phyloP scores from a whole-genome alignment of 176 grass and related monocot species.

The Elymus sibiricus region DNA sequence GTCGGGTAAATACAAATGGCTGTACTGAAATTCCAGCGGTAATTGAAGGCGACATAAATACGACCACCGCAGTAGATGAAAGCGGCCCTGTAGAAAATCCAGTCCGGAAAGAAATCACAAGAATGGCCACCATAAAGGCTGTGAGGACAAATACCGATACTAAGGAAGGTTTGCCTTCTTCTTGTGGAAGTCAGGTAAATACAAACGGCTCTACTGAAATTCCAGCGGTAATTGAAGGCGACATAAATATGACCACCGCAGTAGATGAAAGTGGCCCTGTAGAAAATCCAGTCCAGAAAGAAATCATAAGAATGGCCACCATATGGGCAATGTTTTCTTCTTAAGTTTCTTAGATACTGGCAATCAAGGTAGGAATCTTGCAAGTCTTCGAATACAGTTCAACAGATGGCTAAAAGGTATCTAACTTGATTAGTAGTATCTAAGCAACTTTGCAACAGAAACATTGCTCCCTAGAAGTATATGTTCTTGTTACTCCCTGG shows the following conservation, averaged over 20 bases:
- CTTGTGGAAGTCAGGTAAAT: background rate
- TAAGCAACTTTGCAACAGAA: conserved; percentile 6
- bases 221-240: background rate
- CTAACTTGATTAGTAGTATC: background rate
- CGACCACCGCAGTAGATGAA: background rate
- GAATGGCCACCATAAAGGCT: conserved; percentile 19
- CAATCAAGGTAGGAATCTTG: background rate
- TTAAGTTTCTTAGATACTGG: background rate
- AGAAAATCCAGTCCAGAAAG: background rate
- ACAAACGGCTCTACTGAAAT: background rate
- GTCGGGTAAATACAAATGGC: background rate
- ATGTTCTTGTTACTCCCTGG: background rate
- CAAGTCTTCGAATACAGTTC: background rate
- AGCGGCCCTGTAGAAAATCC: background rate
- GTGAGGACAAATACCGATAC: background rate
- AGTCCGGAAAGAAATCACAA: background rate
- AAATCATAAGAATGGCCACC: background rate
- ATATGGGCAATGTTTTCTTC: background rate
- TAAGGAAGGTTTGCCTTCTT: background rate
- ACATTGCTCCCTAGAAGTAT: background rate
- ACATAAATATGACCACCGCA: background rate
- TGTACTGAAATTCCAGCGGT: background rate
- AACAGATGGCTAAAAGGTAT: conserved; percentile 1
- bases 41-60: background rate
- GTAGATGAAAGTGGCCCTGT: background rate